Conservation (phyloP, 257 asterid species). For the Primulina eburnea region DNA sequence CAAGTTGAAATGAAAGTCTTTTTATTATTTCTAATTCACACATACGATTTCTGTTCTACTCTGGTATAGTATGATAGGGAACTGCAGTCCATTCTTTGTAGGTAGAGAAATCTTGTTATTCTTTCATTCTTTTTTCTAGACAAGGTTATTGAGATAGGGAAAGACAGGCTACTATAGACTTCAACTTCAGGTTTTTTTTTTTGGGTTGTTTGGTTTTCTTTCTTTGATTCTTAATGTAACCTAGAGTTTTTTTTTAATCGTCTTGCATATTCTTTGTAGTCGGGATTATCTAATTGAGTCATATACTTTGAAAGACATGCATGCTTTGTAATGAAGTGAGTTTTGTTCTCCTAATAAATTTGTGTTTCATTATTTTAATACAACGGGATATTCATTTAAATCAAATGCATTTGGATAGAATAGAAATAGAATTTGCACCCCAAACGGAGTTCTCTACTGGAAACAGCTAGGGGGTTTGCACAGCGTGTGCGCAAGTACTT, state of each 20-base stretch:
- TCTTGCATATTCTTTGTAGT: neutral
- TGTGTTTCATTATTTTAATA: neutral
- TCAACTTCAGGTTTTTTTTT: neutral
- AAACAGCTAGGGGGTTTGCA: slow-evolving; percentile 18
- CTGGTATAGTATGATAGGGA: slow-evolving; percentile 17
- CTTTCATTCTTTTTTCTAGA: neutral
- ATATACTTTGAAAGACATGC: neutral
- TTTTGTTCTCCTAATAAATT: neutral
- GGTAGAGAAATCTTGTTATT: neutral
- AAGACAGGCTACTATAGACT: neutral
- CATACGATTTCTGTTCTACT: slow-evolving; percentile 18
- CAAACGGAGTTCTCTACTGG: neutral
- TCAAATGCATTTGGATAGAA: neutral
- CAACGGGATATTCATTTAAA: no score
- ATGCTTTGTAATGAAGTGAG: neutral
- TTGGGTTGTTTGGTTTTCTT: neutral
- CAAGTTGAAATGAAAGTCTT: slow-evolving; percentile 25
- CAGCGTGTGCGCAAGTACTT: slow-evolving; percentile 4
- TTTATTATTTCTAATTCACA: slow-evolving; percentile 9
- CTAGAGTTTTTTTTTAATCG: neutral
- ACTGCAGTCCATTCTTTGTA: neutral
- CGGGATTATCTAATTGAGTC: neutral
- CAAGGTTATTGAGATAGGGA: neutral
- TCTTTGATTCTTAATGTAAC: neutral
- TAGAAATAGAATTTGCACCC: neutral